phyloP scores from a whole-genome alignment of 768 basidiomycete genomes.

The Daedaleopsis nitida region DNA sequence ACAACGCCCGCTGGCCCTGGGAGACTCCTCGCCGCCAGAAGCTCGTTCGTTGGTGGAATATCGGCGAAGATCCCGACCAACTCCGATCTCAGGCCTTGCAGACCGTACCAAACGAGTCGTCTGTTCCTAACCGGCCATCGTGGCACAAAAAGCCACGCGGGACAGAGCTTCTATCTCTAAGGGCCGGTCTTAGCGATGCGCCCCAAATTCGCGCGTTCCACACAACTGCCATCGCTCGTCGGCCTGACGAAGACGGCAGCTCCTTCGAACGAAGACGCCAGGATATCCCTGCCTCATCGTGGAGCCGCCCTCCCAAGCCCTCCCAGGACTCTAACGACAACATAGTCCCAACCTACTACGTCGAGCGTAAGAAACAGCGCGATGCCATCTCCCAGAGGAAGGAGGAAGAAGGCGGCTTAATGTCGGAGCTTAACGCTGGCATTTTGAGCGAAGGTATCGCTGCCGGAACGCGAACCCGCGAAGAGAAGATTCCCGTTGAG shows the following conservation, averaged over 20 bases:
- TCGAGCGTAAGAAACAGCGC: slow-evolving; percentile 31
- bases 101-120: not conserved
- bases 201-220: slow-evolving; percentile 21
- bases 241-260: slow-evolving; percentile 1
- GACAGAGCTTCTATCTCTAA: slow-evolving; percentile 11
- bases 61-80: slow-evolving; percentile 24
- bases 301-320: slow-evolving; percentile 28
- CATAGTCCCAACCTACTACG: slow-evolving; percentile 31
- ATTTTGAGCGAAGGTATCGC: slow-evolving; percentile 32
- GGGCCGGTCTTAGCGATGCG: not conserved
- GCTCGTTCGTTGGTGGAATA: slow-evolving; percentile 33
- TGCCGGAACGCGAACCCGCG: slow-evolving; percentile 26
- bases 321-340: slow-evolving; percentile 32
- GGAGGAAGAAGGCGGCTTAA: slow-evolving; percentile 30
- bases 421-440: slow-evolving; percentile 32
- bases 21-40: not conserved
- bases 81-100: slow-evolving; percentile 15
- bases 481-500: slow-evolving; percentile 47
- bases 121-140: not conserved
- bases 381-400: slow-evolving; percentile 29
- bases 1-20: slow-evolving; percentile 44
- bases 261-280: slow-evolving; percentile 18
- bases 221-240: slow-evolving; percentile 4
- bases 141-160: not conserved
- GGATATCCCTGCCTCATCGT: slow-evolving; percentile 24